Evolutionary conservation across 2,329 filamentous ascomycete species (phyloP).

Genomic region (Fusarium abutilonis): DNA sequence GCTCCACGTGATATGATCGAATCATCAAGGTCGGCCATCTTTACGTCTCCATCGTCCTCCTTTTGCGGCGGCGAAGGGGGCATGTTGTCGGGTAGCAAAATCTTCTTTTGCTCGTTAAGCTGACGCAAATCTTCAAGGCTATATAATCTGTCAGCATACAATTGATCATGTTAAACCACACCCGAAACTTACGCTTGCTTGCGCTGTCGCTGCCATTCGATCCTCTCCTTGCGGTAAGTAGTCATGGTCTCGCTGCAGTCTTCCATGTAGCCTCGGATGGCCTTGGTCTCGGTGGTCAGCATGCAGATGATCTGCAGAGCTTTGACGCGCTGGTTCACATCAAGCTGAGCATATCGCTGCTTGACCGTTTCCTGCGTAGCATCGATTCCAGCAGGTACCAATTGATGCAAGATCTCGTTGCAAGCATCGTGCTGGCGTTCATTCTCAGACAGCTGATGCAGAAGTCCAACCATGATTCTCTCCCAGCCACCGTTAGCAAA

Average conservation of each 20-base stretch:
- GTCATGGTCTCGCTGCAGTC: conserved; percentile 96
- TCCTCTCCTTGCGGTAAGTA: conserved; percentile 92
- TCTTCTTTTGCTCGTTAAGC: conserved; percentile 78
- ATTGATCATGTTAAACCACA: background rate
- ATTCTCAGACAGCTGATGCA: conserved; percentile 84
- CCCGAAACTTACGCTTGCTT: conserved; percentile 66
- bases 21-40: conserved; percentile 72
- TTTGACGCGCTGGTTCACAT: conserved; percentile 83
- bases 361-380: conserved; percentile 79
- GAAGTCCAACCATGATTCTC: conserved; percentile 83
- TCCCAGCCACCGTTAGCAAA: conserved; percentile 93
- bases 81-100: conserved; percentile 76
- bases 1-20: conserved; percentile 64
- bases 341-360: conserved; percentile 76
- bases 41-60: conserved; percentile 66
- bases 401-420: conserved; percentile 79
- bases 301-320: conserved; percentile 87
- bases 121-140: conserved; percentile 76
- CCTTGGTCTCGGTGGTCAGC: conserved; percentile 85
- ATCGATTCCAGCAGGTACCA: conserved; percentile 82
- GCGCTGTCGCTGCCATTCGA: conserved; percentile 85
- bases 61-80: conserved; percentile 69
- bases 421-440: conserved; percentile 75
- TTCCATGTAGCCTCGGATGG: conserved; percentile 87
- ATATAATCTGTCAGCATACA: conserved; percentile 6